These are phyloP conservation scores for Paraconiothyrium sp. DNA, from an alignment of 2,329 filamentous ascomycete species.

Conservation along the genomic window DNA sequence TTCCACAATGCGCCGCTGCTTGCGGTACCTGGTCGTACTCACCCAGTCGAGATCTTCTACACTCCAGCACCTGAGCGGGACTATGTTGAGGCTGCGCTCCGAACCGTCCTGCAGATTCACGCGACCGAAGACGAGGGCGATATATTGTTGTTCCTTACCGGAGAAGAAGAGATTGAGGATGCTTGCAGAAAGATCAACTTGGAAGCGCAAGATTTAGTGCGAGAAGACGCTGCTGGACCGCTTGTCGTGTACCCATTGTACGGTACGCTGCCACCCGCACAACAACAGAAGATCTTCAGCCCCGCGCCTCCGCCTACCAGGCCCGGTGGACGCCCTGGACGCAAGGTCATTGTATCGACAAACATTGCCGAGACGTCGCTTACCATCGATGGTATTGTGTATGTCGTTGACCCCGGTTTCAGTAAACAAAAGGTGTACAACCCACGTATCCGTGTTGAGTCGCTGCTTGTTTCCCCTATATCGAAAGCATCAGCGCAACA, in stretches of 20 bases:
- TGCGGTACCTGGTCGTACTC: conserved; percentile 91
- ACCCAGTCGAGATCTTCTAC: conserved; percentile 98
- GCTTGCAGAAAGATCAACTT: conserved; percentile 89
- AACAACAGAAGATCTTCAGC: conserved; percentile 96
- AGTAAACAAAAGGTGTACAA: conserved; percentile 99
- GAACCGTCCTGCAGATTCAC: conserved; percentile 96
- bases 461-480: conserved; percentile 95
- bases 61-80: conserved; percentile 95
- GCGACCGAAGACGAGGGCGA: conserved; percentile 92
- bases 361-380: conserved; percentile 98
- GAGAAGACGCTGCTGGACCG: conserved; percentile 91
- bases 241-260: conserved; percentile 93
- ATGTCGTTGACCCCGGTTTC: conserved; percentile 98
- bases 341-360: conserved; percentile 93
- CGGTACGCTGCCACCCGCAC: conserved; percentile 87
- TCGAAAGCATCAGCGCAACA: conserved; percentile 98
- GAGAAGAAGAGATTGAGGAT: conserved; percentile 98
- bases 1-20: conserved; percentile 94
- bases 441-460: conserved; percentile 94
- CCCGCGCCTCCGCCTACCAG: conserved; percentile 78
- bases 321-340: conserved; percentile 83
- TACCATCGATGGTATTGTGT: conserved; percentile 98
- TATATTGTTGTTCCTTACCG: conserved; percentile 92
- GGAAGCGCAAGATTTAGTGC: conserved; percentile 89
- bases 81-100: conserved; percentile 93